Evolutionary conservation across 345 rosid species (phyloP), one percentile per base, ranked within the genome.

Genomic region (Clausena lansium): DNA sequence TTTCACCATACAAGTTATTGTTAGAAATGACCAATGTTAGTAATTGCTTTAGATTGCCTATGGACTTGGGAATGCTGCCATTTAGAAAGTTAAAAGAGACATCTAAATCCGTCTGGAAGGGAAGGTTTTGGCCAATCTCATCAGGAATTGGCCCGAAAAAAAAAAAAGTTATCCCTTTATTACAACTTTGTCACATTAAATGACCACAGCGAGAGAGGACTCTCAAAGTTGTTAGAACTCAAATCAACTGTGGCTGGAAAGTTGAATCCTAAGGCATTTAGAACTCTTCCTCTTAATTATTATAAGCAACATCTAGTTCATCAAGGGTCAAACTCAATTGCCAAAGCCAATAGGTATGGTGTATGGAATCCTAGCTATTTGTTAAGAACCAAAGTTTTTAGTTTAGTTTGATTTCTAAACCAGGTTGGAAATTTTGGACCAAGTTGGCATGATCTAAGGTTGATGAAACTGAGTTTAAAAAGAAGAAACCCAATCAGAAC

Each of bases 401-500:
- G 15, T 2, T 70, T 6, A 11, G 11, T 70, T 69, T 84, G 82
- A 54, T 70, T 76, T 67, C 15, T 66, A 33, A 84, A 80, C 87
- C 84, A 84, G 10, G 30, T 7, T 2, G 87, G 85, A 71, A 84
- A 80, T 27, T 3, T 35, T 8, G 81, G 79, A n/a, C 85, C 82
- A 17, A 82, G 3, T 36, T 62, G 76, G 67, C 78, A 80, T 54
- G 35, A 6, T 14, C 5, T 45, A 0, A 79, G 22, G 0, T 17
- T 5, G 2, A 81, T 45, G 41, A 9, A 4, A 15, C 10, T 11
- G 0, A 81, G 78, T 15, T 65, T 73, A 68, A 83, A 85, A 6
- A 55, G 5, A 8, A 86, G 80, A 32, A 73, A 22, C 85, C 88
- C n/a, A 85, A 11, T 63, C 71, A 17, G n/a, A 38, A 4, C 77